Percentiles rank a stretch among this genome's conserved stretches.
These are phyloP conservation scores for Castanea mollissima DNA, from an alignment of 306 rosid species.

Conservation along the genomic window DNA sequence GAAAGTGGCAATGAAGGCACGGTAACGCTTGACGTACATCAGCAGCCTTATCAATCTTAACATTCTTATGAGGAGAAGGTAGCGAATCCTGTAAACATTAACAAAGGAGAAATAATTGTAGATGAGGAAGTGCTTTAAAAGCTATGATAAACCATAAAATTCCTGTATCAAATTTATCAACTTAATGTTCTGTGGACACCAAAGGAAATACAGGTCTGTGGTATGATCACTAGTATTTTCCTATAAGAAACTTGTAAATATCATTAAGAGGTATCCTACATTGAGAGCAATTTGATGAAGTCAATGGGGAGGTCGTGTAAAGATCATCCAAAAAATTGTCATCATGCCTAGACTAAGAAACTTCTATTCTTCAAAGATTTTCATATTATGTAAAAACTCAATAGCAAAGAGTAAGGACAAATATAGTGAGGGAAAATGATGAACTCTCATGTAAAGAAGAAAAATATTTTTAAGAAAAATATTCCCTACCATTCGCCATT, in stretches of 20 bases:
- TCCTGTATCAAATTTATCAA: not conserved
- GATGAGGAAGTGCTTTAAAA: not conserved
- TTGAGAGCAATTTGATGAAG: not conserved
- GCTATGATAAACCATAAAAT: not conserved
- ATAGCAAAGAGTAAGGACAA: not conserved
- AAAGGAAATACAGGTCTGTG: not conserved
- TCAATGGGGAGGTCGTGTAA: not conserved
- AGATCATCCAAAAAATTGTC: not conserved
- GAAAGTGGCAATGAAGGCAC: slow-evolving; percentile 91
- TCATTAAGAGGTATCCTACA: not conserved
- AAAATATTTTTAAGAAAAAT: slow-evolving; percentile 3
- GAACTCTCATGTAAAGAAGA: not conserved
- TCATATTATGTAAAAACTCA: not conserved
- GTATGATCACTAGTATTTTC: not conserved
- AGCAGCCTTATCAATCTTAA: slow-evolving; percentile 85
- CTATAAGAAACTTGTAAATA: not conserved
- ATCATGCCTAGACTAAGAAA: not conserved
- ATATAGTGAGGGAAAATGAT: not conserved
- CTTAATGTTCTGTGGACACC: not conserved
- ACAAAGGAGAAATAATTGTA: slow-evolving; percentile 13
- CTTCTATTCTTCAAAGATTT: not conserved
- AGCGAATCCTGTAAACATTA: slow-evolving; percentile 77
- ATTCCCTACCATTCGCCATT: slow-evolving; percentile 92
- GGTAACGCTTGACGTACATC: slow-evolving; percentile 76
- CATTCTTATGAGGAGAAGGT: slow-evolving; percentile 95